These are phyloP conservation scores for Acanthamoeba royreba DNA, from an alignment of 208 protist species.

Conservation along the genomic window DNA sequence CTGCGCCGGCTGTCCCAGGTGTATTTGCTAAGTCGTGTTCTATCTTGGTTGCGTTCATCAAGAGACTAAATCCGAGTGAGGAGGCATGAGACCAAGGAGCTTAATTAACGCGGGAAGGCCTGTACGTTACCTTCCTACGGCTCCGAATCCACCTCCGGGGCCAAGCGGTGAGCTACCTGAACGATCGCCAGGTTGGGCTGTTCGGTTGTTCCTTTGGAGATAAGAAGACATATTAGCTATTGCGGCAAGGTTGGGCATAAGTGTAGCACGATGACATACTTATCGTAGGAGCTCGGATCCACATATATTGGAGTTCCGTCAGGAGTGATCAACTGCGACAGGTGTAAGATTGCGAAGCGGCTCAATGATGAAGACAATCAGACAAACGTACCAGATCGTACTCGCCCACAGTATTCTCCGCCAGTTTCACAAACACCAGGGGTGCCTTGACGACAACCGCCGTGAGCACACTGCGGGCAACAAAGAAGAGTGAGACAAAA, in stretches of 20 bases:
- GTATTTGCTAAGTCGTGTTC: not conserved
- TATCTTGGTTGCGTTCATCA: slow-evolving; percentile 10
- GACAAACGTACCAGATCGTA: slow-evolving; percentile 38
- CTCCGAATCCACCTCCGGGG: too few relatives aligned
- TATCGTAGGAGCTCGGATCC: not conserved
- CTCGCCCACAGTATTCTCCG: slow-evolving; percentile 51
- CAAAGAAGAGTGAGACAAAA: not conserved
- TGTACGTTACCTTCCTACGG: too few relatives aligned
- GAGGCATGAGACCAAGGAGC: not conserved
- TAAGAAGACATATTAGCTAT: too few relatives aligned
- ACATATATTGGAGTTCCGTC: not conserved
- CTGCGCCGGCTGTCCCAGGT: not conserved
- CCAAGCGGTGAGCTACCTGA: too few relatives aligned
- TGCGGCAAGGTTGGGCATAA: too few relatives aligned
- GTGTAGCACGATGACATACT: not conserved
- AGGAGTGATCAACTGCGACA: not conserved
- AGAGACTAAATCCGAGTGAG: not conserved
- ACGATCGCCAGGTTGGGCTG: too few relatives aligned
- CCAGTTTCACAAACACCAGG: slow-evolving; percentile 51
- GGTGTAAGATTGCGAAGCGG: not conserved
- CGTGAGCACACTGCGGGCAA: not conserved
- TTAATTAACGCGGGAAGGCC: not conserved
- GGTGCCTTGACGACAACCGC: slow-evolving; percentile 43
- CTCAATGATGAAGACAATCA: not conserved
- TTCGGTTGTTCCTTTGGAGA: too few relatives aligned